Base-by-base conservation (phyloP, 345 rosid species). In the Eucalyptus marginata region DNA sequence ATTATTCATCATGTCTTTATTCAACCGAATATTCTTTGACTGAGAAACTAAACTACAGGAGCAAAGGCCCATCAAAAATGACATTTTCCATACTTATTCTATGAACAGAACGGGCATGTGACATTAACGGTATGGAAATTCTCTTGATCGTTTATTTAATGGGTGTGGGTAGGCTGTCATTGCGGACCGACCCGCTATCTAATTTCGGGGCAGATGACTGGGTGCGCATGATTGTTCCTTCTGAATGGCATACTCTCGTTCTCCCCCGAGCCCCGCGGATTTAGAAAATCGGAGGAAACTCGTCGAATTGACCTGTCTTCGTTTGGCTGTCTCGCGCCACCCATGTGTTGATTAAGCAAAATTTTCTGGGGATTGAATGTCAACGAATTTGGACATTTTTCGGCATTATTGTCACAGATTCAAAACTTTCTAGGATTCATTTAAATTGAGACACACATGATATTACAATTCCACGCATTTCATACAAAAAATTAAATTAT, bases 391-490 rank as follows among this genome's bases (percentile, higher is more conserved):
- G 36, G 40, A 64, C 76, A 64, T 64, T n/a, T 64, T n/a, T 4
- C 20, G 10, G 76, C 36, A 64, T 64, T n/a, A 64, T 64, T 4
- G 40, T n/a, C 36, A 15, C 7, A 2, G 1, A n/a, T n/a, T 64
- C 8, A 15, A 64, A n/a, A n/a, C 0, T 7, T 8, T 64, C 10
- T 13, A 15, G 6, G 3, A 7, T n/a, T 12, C 76, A n/a, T 7
- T n/a, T 6, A 15, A 64, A 64, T 64, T 13, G 40, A 59, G 68
- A 12, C 15, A 27, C 33, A 10, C 1, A 3, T 10, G 6, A 56
- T 56, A 56, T 3, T 22, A 14, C 1, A 0, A 15, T n/a, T 64
- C 10, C 36, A 15, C 2, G 1, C 1, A 0, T 0, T n/a, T 14
- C 18, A 15, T 59, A 64, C n/a, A 15, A n/a, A 64, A 2, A 7